Evolutionary conservation across 352 stramenopile genomes (phyloP), one percentile per base, ranked within the genome.

Genomic region (Phytophthora pisi): DNA sequence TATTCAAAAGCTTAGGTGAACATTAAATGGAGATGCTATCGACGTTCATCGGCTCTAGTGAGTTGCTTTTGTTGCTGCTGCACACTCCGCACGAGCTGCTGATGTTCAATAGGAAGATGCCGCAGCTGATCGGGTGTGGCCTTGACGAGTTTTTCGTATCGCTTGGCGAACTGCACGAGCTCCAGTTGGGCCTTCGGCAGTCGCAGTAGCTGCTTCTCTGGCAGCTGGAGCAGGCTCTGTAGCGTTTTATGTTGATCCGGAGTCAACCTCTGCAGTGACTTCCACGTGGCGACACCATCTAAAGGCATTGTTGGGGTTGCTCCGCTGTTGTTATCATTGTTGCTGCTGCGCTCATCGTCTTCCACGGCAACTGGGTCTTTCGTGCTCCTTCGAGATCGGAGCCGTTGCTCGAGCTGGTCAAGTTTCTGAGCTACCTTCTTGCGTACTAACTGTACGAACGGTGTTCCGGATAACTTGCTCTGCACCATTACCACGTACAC

Each of bases 151-250:
- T 78, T 81, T 61, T 82, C 71, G 61, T 84, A 82, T 43, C 81
- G 73, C 45, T 76, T 81, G n/a, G 79, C 81, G 57, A 88, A 90
- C 31, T 78, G 68, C 42, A 86, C 74, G 34, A 88, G 69, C 47
- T 88, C 77, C 8, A 66, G 73, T 30, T 90, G 81, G 2, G 70
- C 47, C 7, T 40, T 57, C 0, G 79, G 72, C 1, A 90, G 60
- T 40, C 75, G 76, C 1, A 72, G 54, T 26, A 84, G n/a, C 28
- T 81, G 77, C 4, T 55, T 60, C 1, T 79, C 68, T 0, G 81
- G 72, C 15, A 88, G 54, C 16, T 38, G 64, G 4, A 79, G 47
- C 9, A 88, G 70, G 13, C 79, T 79, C 31, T 77, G 57, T 11
- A 89, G 66, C 64, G 77, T 74, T 46, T 70, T 64, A 36, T 77